Evolutionary conservation across 441 rosid genomes (phyloP).

Genomic region (Pelargonium myrrhifolium): DNA sequence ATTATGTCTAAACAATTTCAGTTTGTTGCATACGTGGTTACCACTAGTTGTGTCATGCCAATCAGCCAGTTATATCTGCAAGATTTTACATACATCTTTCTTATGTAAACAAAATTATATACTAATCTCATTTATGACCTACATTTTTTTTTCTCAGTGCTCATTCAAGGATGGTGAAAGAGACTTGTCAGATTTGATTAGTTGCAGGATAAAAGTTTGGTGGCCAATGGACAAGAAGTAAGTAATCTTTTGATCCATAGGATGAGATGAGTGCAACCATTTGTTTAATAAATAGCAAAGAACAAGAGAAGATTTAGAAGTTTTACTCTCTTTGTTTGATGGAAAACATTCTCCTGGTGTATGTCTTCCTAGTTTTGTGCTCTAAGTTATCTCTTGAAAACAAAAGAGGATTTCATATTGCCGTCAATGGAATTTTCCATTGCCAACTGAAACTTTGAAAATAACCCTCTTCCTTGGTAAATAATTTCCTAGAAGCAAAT

Average conservation of each 20-base stretch:
- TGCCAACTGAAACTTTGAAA: no score
- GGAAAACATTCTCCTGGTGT: background rate
- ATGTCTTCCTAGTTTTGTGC: background rate
- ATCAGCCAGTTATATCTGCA: background rate
- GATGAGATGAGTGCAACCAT: background rate
- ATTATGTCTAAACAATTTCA: background rate
- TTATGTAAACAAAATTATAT: no score
- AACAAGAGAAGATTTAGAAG: no score
- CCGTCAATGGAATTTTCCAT: no score
- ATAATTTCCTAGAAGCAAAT: no score
- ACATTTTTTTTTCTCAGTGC: slow-evolving; percentile 40
- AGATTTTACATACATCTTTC: background rate
- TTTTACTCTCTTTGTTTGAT: background rate
- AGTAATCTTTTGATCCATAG: slow-evolving; percentile 25
- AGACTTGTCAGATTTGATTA: slow-evolving; percentile 64
- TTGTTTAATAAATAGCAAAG: background rate
- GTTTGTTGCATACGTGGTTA: background rate
- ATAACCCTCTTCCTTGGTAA: no score
- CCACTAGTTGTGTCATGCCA: background rate
- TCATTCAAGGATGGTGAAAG: slow-evolving; percentile 44
- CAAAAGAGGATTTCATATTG: background rate
- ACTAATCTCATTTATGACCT: no score
- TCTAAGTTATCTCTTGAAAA: background rate
- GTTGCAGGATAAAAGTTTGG: slow-evolving; percentile 89
- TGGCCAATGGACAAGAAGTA: slow-evolving; percentile 99